Base-by-base conservation (phyloP, 2,329 filamentous ascomycete species). In the Aspergillus carbonarius region DNA sequence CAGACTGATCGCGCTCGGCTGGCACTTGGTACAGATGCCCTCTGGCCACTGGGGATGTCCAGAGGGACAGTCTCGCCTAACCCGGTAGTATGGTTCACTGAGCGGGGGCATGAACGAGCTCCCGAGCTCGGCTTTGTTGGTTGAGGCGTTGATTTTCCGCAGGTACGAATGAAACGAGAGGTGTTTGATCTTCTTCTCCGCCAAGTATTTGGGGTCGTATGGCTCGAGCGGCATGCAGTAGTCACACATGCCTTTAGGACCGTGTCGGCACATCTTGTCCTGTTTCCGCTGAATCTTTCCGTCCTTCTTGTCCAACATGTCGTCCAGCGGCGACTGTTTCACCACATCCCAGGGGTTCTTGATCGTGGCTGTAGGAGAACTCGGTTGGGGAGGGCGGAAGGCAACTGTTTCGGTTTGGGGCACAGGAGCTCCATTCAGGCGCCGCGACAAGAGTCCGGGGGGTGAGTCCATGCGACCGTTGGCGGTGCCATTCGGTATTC, bases 131-230 rank as follows among this genome's bases (percentile, higher is more conserved):
- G 93, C 91, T 74, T 96, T 97, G 79, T 99, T 99, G 63, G 96
- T 98, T 13, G 92, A 90, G 13, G 92, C 88, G 78, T 99, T 99
- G 76, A 96, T 88, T 75, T 99, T 99, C 65, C 93, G 88, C 47
- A 99, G 83, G 74, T 98, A 88, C 4, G 93, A 90, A 76, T 99
- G 95, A 78, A 98, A 97, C 0, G 95, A 98, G 27, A 95, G 83
- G 76, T 99, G 96, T 76, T 99, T 99, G 83, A 99, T 97, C 83
- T 97, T 97, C 82, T 93, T 96, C 68, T 99, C 93, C 30, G 86
- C 85, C 17, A 99, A 83, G 69, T 97, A 97, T 57, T 87, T 87
- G n/a, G 89, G 76, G 70, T 96, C 88, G 76, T 96, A 99, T 0
- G 95, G 95, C 71, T 99, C 95, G 52, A 98, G 79, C 0, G 96